Evolutionary conservation across 2,329 filamentous ascomycete species (phyloP).

Genomic region (Aureobasidium sp.): DNA sequence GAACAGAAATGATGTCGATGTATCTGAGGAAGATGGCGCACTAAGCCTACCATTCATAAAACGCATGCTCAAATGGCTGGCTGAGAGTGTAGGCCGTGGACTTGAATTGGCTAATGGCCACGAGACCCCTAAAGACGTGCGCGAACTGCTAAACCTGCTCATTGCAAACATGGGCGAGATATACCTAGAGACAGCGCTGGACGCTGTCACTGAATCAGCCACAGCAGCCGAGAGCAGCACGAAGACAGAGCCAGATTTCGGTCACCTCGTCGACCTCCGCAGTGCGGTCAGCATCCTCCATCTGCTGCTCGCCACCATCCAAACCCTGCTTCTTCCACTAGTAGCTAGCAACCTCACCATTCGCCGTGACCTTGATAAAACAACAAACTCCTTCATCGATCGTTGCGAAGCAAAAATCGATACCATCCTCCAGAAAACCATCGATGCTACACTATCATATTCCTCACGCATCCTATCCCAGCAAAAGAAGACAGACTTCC

Average conservation of each 20-base stretch:
- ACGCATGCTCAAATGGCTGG: constrained; percentile 95
- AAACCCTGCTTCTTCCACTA: constrained; percentile 81
- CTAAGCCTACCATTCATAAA: constrained; percentile 85
- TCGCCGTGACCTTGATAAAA: constrained; percentile 80
- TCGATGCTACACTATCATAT: constrained; percentile 71
- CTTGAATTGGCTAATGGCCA: constrained; percentile 80
- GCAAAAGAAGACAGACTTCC: constrained; percentile 85
- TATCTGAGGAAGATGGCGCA: constrained; percentile 81
- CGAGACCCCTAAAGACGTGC: constrained; percentile 92
- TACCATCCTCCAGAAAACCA: constrained; percentile 59
- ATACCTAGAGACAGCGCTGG: constrained; percentile 59
- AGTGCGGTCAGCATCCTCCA: constrained; percentile 83
- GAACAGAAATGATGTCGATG: constrained; percentile 78
- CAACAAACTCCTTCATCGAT: constrained; percentile 64
- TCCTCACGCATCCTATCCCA: constrained; percentile 62
- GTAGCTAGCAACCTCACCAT: constrained; percentile 87
- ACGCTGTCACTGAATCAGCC: constrained; percentile 67
- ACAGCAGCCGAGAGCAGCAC: constrained; percentile 64
- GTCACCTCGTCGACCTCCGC: constrained; percentile 71
- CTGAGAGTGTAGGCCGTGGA: constrained; percentile 85
- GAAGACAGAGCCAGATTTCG: constrained; percentile 81
- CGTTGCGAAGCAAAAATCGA: constrained; percentile 81
- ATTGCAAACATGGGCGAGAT: constrained; percentile 84
- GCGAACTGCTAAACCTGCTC: constrained; percentile 73
- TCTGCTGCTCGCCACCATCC: constrained; percentile 87